These are phyloP conservation scores for Pseudevernia furfuracea DNA, from an alignment of 495 filamentous ascomycete genomes.

Conservation along the genomic window DNA sequence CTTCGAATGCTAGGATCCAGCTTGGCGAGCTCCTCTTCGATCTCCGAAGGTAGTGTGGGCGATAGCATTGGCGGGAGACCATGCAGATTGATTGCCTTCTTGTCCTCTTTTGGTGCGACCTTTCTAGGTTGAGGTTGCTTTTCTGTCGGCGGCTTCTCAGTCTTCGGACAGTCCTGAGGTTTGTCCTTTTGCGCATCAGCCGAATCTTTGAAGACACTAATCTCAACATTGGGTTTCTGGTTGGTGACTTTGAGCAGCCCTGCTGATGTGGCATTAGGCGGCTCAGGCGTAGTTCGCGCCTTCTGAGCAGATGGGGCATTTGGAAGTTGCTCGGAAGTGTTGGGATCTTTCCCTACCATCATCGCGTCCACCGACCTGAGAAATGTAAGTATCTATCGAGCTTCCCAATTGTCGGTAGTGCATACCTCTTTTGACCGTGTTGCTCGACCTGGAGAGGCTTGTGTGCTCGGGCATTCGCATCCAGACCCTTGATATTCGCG, in stretches of 20 bases:
- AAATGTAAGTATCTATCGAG: conserved; percentile 20
- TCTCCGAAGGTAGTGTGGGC: conserved; percentile 42
- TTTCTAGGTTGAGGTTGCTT: conserved; percentile 37
- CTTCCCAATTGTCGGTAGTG: conserved; percentile 19
- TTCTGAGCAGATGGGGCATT: conserved; percentile 25
- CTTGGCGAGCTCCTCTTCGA: conserved; percentile 39
- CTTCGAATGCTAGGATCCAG: neutral
- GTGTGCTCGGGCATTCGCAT: conserved; percentile 21
- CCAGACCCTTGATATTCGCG: conserved; percentile 24
- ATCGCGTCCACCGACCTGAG: conserved; percentile 25
- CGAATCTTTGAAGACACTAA: neutral
- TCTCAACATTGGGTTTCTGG: neutral
- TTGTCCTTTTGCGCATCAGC: neutral
- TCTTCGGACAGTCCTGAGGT: neutral
- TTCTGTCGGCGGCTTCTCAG: conserved; percentile 12
- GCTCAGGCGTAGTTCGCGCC: conserved; percentile 25
- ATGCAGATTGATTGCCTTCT: conserved; percentile 14
- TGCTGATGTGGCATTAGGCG: neutral
- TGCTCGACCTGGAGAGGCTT: conserved; percentile 23
- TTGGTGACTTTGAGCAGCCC: neutral
- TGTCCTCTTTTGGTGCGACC: conserved; percentile 34
- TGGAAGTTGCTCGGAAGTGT: conserved; percentile 31
- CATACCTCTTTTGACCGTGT: conserved; percentile 24
- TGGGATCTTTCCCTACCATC: conserved; percentile 22
- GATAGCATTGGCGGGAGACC: conserved; percentile 38